Evolutionary conservation across 2,329 filamentous ascomycete genomes (phyloP).

Genomic region (Aspergillus tubingensis): DNA sequence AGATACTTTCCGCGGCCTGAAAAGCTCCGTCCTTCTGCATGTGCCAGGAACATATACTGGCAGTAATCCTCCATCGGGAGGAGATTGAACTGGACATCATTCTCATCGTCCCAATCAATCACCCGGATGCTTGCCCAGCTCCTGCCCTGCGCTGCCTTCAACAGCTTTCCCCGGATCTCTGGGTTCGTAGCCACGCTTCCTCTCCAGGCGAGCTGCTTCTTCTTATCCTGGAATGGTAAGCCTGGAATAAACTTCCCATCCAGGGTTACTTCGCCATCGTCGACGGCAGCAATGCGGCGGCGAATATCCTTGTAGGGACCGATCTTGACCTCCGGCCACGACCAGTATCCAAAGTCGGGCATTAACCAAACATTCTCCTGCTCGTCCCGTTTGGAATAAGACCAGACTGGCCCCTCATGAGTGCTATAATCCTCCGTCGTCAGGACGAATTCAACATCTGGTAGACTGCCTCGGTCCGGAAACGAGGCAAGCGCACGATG

Average conservation of each 20-base stretch:
- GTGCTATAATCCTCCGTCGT: slow-evolving; percentile 49
- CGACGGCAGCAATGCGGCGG: slow-evolving; percentile 39
- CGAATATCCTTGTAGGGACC: slow-evolving; percentile 49
- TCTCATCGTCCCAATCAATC: slow-evolving; percentile 45
- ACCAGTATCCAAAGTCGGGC: slow-evolving; percentile 58
- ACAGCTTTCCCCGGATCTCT: slow-evolving; percentile 41
- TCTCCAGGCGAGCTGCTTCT: slow-evolving; percentile 52
- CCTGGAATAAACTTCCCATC: slow-evolving; percentile 22
- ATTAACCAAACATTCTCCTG: slow-evolving; percentile 52
- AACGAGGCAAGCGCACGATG: slow-evolving; percentile 50
- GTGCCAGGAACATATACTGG: slow-evolving; percentile 56
- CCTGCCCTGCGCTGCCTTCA: slow-evolving; percentile 42
- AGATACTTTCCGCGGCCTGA: slow-evolving; percentile 58
- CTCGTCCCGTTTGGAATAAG: slow-evolving; percentile 44
- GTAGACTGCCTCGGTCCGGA: slow-evolving; percentile 42
- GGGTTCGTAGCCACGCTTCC: slow-evolving; percentile 45
- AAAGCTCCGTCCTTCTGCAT: slow-evolving; percentile 57
- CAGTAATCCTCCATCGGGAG: slow-evolving; percentile 57
- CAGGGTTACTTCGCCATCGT: slow-evolving; percentile 30
- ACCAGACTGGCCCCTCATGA: slow-evolving; percentile 42
- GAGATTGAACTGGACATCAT: slow-evolving; percentile 44
- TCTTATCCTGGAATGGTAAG: slow-evolving; percentile 40
- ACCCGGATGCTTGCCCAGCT: slow-evolving; percentile 51
- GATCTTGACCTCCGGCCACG: slow-evolving; percentile 53
- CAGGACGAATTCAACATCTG: slow-evolving; percentile 54